These are phyloP conservation scores for Podila clonocystis DNA, from an alignment of 192 early-diverging fungal species.

Conservation along the genomic window DNA sequence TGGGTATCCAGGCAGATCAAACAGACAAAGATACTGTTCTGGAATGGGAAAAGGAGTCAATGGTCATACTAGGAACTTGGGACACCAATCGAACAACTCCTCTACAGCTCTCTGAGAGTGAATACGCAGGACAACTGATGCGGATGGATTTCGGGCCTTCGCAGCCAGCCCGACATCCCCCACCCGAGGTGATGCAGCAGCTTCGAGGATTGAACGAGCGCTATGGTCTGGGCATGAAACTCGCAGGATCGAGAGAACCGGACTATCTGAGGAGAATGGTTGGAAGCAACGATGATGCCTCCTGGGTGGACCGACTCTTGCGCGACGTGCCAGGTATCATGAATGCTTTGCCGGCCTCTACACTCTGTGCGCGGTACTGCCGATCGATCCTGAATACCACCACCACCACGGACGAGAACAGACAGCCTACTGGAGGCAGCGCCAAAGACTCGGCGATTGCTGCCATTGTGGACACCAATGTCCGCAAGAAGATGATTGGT, in stretches of 20 bases:
- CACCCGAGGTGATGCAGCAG: conserved; percentile 33
- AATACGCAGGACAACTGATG: conserved; percentile 45
- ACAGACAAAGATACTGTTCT: conserved; percentile 33
- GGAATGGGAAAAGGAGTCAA: conserved; percentile 26
- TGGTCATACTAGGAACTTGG: conserved; percentile 30
- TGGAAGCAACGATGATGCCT: conserved; percentile 40
- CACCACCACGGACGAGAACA: neutral
- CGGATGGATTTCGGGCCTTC: conserved; percentile 30
- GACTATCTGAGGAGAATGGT: conserved; percentile 48
- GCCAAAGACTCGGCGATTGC: conserved; percentile 6
- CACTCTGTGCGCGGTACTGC: conserved; percentile 39
- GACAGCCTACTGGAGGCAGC: neutral
- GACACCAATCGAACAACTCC: conserved; percentile 5
- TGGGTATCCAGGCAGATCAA: conserved; percentile 29
- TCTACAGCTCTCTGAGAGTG: conserved; percentile 16
- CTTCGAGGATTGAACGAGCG: conserved; percentile 33
- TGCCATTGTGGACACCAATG: conserved; percentile 21
- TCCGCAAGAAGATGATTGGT: conserved; percentile 30
- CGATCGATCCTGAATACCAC: conserved; percentile 22
- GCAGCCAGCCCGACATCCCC: conserved; percentile 34
- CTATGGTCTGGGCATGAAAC: conserved; percentile 46
- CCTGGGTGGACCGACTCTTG: conserved; percentile 36
- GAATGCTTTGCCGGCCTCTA: conserved; percentile 43
- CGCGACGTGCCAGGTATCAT: conserved; percentile 45
- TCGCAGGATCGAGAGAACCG: conserved; percentile 34